Conservation (phyloP, 805 yeast species). For the Vanderwaltozyma polyspora region DNA sequence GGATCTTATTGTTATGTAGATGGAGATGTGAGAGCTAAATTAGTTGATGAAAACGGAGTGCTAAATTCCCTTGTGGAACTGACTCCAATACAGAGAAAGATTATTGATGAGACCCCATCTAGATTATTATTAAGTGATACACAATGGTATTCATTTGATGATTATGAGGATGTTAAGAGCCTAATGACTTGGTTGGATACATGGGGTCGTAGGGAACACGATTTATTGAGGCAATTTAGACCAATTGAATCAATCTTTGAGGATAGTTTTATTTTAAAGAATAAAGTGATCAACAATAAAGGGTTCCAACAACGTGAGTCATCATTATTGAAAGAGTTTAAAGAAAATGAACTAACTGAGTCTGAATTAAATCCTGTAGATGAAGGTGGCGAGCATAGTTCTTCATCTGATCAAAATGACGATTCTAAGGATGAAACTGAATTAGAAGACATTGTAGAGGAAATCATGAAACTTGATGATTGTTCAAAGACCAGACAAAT, state of each 20-base stretch:
- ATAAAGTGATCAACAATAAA: conserved; percentile 40
- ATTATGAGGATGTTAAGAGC: conserved; percentile 41
- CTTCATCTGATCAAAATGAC: conserved; percentile 6
- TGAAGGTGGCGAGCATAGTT: neutral
- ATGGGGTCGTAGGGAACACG: conserved; percentile 64
- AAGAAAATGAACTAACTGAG: conserved; percentile 28
- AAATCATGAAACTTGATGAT: conserved; percentile 29
- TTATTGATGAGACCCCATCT: conserved; percentile 55
- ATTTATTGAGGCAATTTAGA: conserved; percentile 49
- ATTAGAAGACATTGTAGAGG: conserved; percentile 27
- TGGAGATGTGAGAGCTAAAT: conserved; percentile 9
- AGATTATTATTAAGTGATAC: conserved; percentile 36
- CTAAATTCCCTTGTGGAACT: conserved; percentile 9
- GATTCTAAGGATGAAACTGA: conserved; percentile 11
- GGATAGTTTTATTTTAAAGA: conserved; percentile 46
- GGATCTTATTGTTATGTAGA: conserved; percentile 9
- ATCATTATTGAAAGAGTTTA: conserved; percentile 31
- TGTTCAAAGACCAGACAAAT: conserved; percentile 21
- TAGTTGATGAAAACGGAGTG: conserved; percentile 16
- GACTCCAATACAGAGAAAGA: conserved; percentile 41
- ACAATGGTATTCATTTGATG: conserved; percentile 67
- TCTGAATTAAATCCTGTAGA: conserved; percentile 17
- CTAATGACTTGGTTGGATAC: conserved; percentile 59
- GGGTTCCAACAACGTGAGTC: conserved; percentile 33
- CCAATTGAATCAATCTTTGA: conserved; percentile 8